Percentiles rank a stretch among this genome's conserved stretches.
Evolutionary conservation across 805 yeast species (phyloP).

Genomic region (Henningerozyma blattae): DNA sequence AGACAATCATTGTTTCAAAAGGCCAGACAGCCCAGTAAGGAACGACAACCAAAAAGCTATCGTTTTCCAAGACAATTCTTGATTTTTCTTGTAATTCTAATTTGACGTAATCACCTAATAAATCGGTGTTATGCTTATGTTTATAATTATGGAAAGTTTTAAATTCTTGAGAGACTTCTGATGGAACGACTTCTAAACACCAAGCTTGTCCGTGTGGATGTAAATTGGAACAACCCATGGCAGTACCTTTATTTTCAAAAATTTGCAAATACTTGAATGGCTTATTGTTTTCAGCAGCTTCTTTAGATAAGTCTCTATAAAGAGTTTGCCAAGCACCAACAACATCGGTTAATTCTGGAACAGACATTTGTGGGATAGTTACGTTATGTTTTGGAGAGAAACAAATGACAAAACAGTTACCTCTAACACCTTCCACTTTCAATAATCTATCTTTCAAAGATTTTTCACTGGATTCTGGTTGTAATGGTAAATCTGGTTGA

Average conservation of each 20-base stretch:
- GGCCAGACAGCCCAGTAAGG: constrained; percentile 85
- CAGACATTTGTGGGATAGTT: constrained; percentile 51
- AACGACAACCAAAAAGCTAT: constrained; percentile 52
- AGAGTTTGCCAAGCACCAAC: constrained; percentile 49
- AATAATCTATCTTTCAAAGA: constrained; percentile 33
- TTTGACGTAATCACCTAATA: constrained; percentile 51
- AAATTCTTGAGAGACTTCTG: constrained; percentile 52
- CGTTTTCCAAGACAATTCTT: constrained; percentile 49
- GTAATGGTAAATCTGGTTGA: constrained; percentile 34
- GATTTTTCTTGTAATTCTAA: constrained; percentile 38
- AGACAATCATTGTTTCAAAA: constrained; percentile 52
- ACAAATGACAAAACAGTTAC: constrained; percentile 61
- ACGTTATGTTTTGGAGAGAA: constrained; percentile 59
- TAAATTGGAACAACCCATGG: constrained; percentile 76
- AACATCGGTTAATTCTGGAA: constrained; percentile 33
- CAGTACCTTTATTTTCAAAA: constrained; percentile 66
- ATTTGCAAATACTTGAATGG: constrained; percentile 54
- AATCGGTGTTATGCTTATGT: constrained; percentile 31
- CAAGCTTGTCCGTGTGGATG: constrained; percentile 81
- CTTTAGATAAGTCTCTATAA: constrained; percentile 32
- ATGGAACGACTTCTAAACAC: constrained; percentile 55
- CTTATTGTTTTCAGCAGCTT: constrained; percentile 25
- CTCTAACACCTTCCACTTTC: constrained; percentile 46
- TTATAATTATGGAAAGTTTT: constrained; percentile 37
- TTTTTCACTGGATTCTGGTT: constrained; percentile 3